Percentiles rank a stretch among this genome's conserved stretches.
Conservation (phyloP, 768 basidiomycete species). For the Phlegmacium glaucopus region DNA sequence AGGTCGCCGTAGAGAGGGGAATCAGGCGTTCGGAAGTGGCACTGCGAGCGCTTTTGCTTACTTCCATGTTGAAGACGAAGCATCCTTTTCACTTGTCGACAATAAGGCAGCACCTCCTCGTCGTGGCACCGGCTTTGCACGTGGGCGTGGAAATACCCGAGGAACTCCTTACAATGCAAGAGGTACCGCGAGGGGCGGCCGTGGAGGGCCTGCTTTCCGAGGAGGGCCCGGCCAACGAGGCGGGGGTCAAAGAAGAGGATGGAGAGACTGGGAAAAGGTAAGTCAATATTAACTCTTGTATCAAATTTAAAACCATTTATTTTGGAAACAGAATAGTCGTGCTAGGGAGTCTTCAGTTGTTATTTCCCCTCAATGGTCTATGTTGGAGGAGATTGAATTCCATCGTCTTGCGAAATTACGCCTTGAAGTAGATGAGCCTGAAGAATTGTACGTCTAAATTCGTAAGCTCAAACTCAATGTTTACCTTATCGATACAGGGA, state of each 20-base stretch:
- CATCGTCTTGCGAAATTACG: slow-evolving; percentile 86
- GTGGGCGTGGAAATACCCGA: slow-evolving; percentile 54
- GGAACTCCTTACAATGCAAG: slow-evolving; percentile 44
- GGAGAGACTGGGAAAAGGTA: slow-evolving; percentile 96
- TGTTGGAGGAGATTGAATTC: slow-evolving; percentile 98
- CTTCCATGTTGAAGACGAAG: slow-evolving; percentile 98
- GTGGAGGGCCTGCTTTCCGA: slow-evolving; percentile 42
- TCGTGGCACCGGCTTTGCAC: slow-evolving; percentile 61
- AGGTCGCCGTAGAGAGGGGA: slow-evolving; percentile 69
- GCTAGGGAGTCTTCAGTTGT: slow-evolving; percentile 91
- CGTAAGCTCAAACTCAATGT: not conserved
- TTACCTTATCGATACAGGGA: slow-evolving; percentile 47
- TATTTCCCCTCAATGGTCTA: slow-evolving; percentile 89
- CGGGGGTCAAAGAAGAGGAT: slow-evolving; percentile 58
- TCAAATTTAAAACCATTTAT: not conserved
- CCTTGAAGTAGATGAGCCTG: slow-evolving; percentile 91
- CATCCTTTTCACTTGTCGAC: slow-evolving; percentile 94
- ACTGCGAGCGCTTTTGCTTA: slow-evolving; percentile 92
- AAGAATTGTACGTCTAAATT: slow-evolving; percentile 67
- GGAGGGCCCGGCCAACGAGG: slow-evolving; percentile 46
- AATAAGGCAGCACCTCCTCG: slow-evolving; percentile 72
- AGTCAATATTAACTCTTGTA: slow-evolving; percentile 9
- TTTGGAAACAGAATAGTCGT: slow-evolving; percentile 61
- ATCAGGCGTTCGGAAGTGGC: slow-evolving; percentile 86
- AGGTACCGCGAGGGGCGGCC: slow-evolving; percentile 43